Conservation (phyloP, 192 early-diverging fungal genomes). For the Backusella luteola region DNA sequence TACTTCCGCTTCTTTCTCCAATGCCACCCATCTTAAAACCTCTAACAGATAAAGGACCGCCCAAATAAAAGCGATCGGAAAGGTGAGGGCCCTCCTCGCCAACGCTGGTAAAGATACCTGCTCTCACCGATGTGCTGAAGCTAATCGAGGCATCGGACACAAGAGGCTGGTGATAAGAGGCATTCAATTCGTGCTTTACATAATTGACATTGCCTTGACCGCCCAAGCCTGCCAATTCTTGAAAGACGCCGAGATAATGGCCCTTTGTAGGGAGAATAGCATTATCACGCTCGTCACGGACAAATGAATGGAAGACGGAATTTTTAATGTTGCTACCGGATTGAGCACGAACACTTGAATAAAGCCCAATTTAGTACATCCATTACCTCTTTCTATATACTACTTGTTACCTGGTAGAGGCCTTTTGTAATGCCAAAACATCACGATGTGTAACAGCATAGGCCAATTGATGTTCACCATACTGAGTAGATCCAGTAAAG, state of each 20-base stretch:
- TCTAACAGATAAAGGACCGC: conserved; percentile 82
- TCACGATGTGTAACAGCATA: conserved; percentile 4
- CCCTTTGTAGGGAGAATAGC: conserved; percentile 74
- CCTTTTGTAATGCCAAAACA: not conserved
- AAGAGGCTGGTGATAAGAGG: conserved; percentile 44
- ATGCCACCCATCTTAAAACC: conserved; percentile 89
- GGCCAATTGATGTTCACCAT: conserved; percentile 14
- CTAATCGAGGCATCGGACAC: conserved; percentile 1
- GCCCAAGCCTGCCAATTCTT: conserved; percentile 81
- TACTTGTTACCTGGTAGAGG: conserved; percentile 2
- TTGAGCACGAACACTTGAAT: conserved; percentile 1
- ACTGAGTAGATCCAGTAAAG: conserved; percentile 8
- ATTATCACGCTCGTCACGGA: conserved; percentile 77
- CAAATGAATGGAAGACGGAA: conserved; percentile 62
- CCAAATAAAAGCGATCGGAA: conserved; percentile 86
- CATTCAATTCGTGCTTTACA: conserved; percentile 66
- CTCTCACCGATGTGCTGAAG: conserved; percentile 48
- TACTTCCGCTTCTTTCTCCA: conserved; percentile 79
- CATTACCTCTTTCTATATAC: no score
- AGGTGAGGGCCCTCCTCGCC: conserved; percentile 54
- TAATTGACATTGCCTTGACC: conserved; percentile 71
- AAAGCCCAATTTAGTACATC: no score
- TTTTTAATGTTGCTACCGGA: conserved; percentile 62
- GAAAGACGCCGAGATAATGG: conserved; percentile 42
- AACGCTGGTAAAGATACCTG: conserved; percentile 68